These are phyloP conservation scores for Fusarium haematococcum DNA, from an alignment of 2,329 filamentous ascomycete genomes.

Conservation along the genomic window DNA sequence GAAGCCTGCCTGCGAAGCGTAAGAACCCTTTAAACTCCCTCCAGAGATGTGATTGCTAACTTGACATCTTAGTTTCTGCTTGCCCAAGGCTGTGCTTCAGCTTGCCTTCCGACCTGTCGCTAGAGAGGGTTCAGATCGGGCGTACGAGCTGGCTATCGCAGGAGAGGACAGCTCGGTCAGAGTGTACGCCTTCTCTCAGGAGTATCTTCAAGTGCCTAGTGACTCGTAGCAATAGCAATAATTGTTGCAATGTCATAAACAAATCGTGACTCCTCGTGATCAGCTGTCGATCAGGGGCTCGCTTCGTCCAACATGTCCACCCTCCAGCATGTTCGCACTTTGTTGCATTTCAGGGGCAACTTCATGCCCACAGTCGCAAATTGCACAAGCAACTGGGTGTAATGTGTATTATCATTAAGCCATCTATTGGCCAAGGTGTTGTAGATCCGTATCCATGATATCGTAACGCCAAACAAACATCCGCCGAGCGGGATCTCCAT, in stretches of 20 bases:
- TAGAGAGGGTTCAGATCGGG: conserved; percentile 42
- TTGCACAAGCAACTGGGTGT: background rate
- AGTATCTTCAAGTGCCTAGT: conserved; percentile 37
- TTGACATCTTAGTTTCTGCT: conserved; percentile 45
- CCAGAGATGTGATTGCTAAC: conserved; percentile 22
- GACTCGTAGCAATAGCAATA: conserved; percentile 27
- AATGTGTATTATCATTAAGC: conserved; percentile 40
- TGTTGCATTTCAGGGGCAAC: background rate
- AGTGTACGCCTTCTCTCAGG: conserved; percentile 61
- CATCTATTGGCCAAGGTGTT: conserved; percentile 27
- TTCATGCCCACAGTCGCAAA: background rate
- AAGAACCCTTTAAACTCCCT: conserved; percentile 41
- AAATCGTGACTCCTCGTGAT: background rate
- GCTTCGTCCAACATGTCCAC: background rate
- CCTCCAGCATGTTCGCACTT: background rate
- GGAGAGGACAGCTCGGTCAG: conserved; percentile 72
- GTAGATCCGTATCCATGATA: conserved; percentile 35
- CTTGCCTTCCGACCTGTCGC: conserved; percentile 74
- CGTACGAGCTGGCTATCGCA: conserved; percentile 62
- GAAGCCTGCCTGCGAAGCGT: conserved; percentile 53
- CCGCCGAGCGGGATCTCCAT: background rate
- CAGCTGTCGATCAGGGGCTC: background rate
- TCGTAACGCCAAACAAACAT: conserved; percentile 27
- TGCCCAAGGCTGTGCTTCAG: conserved; percentile 75
- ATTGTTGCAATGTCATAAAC: conserved; percentile 12